phyloP scores from a whole-genome alignment of 2,329 filamentous ascomycete species.

The Diaporthe destruens region DNA sequence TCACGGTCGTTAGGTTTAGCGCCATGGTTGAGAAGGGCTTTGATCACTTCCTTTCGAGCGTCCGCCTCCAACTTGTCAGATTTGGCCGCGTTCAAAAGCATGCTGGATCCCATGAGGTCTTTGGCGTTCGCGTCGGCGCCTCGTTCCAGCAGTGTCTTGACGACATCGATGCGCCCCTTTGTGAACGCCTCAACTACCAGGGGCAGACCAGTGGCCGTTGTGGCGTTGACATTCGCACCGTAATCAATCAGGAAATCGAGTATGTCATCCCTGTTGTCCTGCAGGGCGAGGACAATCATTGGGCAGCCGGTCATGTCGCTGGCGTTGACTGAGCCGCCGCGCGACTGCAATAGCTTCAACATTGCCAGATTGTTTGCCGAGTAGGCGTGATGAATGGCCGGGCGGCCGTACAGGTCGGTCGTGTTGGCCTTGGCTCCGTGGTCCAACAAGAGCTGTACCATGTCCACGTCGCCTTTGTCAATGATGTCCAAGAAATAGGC shows the following conservation, averaged over 20 bases:
- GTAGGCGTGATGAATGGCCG: slow-evolving; percentile 18
- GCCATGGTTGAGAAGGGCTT: background rate
- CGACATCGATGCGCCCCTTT: background rate
- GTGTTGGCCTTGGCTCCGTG: slow-evolving; percentile 11
- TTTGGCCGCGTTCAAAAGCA: slow-evolving; percentile 14
- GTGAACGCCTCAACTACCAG: slow-evolving; percentile 14
- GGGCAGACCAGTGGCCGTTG: background rate
- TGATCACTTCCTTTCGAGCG: background rate
- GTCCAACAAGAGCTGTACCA: slow-evolving; percentile 5
- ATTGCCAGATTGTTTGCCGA: background rate
- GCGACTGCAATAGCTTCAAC: slow-evolving; percentile 8
- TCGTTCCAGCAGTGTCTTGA: slow-evolving; percentile 14
- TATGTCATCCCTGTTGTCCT: slow-evolving; percentile 5
- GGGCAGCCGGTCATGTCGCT: background rate
- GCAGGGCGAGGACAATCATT: slow-evolving; percentile 5
- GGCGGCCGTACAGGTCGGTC: background rate
- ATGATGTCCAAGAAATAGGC: background rate
- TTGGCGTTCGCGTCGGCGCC: slow-evolving; percentile 10
- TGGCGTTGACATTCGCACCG: slow-evolving; percentile 19
- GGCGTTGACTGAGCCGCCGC: slow-evolving; percentile 3
- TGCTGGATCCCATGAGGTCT: slow-evolving; percentile 7
- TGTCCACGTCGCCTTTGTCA: slow-evolving; percentile 10
- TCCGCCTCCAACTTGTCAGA: background rate
- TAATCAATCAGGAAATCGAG: slow-evolving; percentile 11
- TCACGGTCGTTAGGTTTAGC: background rate